Percentiles rank a stretch among this genome's conserved stretches.
phyloP scores from a whole-genome alignment of 2,329 filamentous ascomycete species.

The Aspergillus sojae region DNA sequence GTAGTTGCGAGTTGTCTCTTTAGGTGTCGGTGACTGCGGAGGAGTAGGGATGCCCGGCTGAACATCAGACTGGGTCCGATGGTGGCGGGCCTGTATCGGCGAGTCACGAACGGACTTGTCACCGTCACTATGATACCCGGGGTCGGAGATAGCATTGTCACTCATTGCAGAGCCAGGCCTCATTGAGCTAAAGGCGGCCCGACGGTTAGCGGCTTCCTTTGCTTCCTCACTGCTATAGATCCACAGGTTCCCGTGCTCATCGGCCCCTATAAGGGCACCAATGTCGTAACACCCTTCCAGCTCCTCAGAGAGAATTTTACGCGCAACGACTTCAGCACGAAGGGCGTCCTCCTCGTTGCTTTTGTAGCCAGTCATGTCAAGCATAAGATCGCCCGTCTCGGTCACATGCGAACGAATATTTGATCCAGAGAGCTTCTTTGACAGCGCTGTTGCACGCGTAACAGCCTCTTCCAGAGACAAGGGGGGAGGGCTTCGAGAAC shows the following conservation, averaged over 20 bases:
- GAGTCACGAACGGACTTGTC: slow-evolving; percentile 69
- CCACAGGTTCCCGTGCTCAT: slow-evolving; percentile 97
- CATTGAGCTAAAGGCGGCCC: slow-evolving; percentile 56
- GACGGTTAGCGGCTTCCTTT: slow-evolving; percentile 80
- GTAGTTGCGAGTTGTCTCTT: slow-evolving; percentile 81
- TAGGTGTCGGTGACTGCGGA: slow-evolving; percentile 56
- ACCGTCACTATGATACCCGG: slow-evolving; percentile 92
- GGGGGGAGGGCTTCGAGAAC: slow-evolving; percentile 77
- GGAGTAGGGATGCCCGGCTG: slow-evolving; percentile 68
- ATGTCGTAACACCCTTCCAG: slow-evolving; percentile 95
- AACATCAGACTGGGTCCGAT: slow-evolving; percentile 66
- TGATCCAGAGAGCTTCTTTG: slow-evolving; percentile 81
- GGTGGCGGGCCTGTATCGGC: slow-evolving; percentile 51
- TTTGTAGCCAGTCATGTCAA: slow-evolving; percentile 98
- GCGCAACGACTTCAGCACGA: slow-evolving; percentile 87
- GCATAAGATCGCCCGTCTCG: slow-evolving; percentile 89
- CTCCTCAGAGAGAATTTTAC: slow-evolving; percentile 90
- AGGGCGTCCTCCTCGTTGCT: slow-evolving; percentile 90
- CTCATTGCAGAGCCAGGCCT: slow-evolving; percentile 56
- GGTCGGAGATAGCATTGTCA: slow-evolving; percentile 85
- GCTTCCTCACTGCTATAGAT: slow-evolving; percentile 98
- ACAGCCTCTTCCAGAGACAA: slow-evolving; percentile 74
- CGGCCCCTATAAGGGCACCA: slow-evolving; percentile 89
- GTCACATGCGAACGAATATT: slow-evolving; percentile 95
- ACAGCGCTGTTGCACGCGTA: slow-evolving; percentile 79